Evolutionary conservation across 148 eudicot species (phyloP).

Genomic region (Vaccinium corymbosum): DNA sequence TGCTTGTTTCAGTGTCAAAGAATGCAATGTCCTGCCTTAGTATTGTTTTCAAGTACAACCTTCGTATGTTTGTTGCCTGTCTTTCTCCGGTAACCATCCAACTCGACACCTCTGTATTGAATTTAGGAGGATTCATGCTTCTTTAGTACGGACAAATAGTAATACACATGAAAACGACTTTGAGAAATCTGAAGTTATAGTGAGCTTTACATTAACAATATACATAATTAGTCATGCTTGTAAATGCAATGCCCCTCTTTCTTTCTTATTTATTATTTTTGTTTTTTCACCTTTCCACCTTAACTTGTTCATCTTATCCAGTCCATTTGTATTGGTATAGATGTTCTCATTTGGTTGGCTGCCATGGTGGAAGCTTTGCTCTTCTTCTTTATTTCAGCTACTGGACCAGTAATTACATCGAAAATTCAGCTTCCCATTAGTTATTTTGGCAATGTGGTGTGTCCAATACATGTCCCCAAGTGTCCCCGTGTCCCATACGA

Average conservation of each 20-base stretch:
- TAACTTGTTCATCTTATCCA: too few relatives aligned
- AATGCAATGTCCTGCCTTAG: slow-evolving; percentile 76
- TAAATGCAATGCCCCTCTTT: background rate
- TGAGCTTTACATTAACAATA: background rate
- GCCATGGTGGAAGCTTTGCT: too few relatives aligned
- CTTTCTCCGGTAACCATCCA: slow-evolving; percentile 93
- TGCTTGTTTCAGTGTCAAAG: slow-evolving; percentile 82
- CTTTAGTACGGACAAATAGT: background rate
- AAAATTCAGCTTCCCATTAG: too few relatives aligned
- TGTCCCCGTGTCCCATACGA: too few relatives aligned
- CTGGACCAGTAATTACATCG: too few relatives aligned
- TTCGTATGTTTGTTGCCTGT: slow-evolving; percentile 70
- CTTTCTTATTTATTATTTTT: background rate
- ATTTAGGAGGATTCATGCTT: slow-evolving; percentile 10
- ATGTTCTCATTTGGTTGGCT: too few relatives aligned
- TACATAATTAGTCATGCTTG: background rate
- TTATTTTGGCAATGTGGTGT: too few relatives aligned
- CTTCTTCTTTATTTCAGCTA: too few relatives aligned
- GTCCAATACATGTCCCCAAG: too few relatives aligned
- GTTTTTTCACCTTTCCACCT: background rate
- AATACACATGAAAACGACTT: background rate
- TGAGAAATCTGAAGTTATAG: background rate
- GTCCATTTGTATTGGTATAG: too few relatives aligned
- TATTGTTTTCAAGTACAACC: slow-evolving; percentile 66
- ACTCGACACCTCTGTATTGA: slow-evolving; percentile 61